Percentiles rank a stretch among this genome's conserved stretches.
Conservation (phyloP, 306 rosid genomes). For the Delonix regia region DNA sequence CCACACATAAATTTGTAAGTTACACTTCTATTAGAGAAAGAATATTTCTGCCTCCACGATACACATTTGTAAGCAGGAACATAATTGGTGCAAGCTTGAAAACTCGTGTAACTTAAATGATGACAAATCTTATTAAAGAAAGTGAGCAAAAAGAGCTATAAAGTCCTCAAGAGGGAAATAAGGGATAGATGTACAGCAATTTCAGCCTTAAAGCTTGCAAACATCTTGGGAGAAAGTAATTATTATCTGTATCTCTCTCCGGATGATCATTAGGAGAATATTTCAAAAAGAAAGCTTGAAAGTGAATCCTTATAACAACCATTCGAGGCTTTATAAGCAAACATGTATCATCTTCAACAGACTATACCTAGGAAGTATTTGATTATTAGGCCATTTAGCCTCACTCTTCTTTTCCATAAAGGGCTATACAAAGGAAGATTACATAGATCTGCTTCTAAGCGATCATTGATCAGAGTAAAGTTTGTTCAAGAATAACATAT, state of each 20-base stretch:
- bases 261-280: slow-evolving; percentile 7
- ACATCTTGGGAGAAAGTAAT: slow-evolving; percentile 40
- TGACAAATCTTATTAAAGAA: slow-evolving; percentile 17
- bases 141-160: slow-evolving; percentile 3
- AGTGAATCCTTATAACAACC: slow-evolving; percentile 34
- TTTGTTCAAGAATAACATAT: neutral
- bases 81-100: slow-evolving; percentile 17
- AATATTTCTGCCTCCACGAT: neutral
- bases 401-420: neutral
- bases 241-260: neutral
- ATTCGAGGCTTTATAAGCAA: slow-evolving; percentile 28
- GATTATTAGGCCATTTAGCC: neutral
- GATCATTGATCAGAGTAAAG: neutral
- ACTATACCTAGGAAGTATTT: neutral
- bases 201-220: slow-evolving; percentile 47
- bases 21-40: neutral
- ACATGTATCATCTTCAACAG: neutral
- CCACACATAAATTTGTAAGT: neutral
- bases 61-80: slow-evolving; percentile 8
- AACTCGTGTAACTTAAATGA: slow-evolving; percentile 2
- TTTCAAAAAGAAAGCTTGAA: slow-evolving; percentile 29
- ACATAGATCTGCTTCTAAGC: neutral
- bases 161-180: slow-evolving; percentile 10
- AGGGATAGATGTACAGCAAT: slow-evolving; percentile 15
- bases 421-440: too few relatives aligned